Evolutionary conservation across 164 flowering plant species (phyloP), one percentile per base, ranked within the genome.

Genomic region (Stephania japonica): DNA sequence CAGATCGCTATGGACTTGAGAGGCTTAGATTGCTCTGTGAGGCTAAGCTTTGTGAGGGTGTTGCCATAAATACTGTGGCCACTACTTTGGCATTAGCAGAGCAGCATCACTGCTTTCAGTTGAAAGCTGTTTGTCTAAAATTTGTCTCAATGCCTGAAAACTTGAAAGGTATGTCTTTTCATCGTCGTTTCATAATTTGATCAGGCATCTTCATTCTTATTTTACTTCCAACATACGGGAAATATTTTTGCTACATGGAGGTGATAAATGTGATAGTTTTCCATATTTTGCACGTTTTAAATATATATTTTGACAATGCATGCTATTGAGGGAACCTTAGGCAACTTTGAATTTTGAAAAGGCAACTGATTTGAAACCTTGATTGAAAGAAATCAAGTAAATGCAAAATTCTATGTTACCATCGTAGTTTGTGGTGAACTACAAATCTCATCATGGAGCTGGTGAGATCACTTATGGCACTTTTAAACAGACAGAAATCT

Each of bases 21-120:
- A 88, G 98, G 81, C 92, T 93, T 26, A 88, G 88, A 80, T 81
- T 91, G 80, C 81, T 95, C 1, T 95, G 97, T 79, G 98, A 95
- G 78, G 88, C 89, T 24, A 86, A 80, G 68, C 90, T 95, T 1
- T 95, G 93, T 76, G 91, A 91, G 64, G 90, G 87, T 75, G 85
- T 95, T 75, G 86, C 94, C 64, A 93, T 93, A 78, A 91, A 95
- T 83, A 93, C 92, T 10, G 97, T 93, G 23, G 94, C 99, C 63
- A 91, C 97, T 16, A 93, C 98, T 21, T 79, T 95, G 75, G 98
- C 99, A 62, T 80, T 93, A 84, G 97, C 99, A n/a, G 98, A 95
- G 78, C 99, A 95, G 83, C 99, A 94, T 81, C 97, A 90, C 75
- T 94, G 96, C 79, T 79, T 82, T 79, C 94, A 89, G 80, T 82